Evolutionary conservation across 371 early-diverging fungal genomes (phyloP).

Genomic region (Mortierella polycephala): DNA sequence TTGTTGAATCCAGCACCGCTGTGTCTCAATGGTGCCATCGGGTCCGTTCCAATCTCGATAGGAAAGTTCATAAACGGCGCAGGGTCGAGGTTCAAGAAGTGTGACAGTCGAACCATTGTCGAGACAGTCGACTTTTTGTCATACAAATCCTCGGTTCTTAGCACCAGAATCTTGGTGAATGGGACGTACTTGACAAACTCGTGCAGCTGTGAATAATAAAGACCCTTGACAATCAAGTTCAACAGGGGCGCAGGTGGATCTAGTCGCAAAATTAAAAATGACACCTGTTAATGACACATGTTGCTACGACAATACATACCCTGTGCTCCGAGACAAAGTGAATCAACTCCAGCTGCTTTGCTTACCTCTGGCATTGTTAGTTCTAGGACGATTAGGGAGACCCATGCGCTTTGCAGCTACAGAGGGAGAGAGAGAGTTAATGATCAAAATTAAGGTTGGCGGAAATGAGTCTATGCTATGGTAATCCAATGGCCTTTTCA

Average conservation of each 20-base stretch:
- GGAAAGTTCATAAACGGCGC: conserved; percentile 48
- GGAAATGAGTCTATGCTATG: background rate
- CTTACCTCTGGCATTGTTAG: conserved; percentile 43
- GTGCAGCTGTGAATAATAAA: conserved; percentile 53
- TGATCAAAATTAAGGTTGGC: background rate
- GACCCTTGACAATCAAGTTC: conserved; percentile 48
- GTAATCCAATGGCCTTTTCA: too few species aligned
- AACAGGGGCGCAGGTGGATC: conserved; percentile 45
- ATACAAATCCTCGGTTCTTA: conserved; percentile 49
- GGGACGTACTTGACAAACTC: conserved; percentile 53
- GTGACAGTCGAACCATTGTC: conserved; percentile 47
- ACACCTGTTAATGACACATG: too few species aligned
- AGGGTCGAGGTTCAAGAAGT: conserved; percentile 48
- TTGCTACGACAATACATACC: too few species aligned
- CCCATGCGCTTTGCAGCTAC: conserved; percentile 52
- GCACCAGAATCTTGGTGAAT: conserved; percentile 48
- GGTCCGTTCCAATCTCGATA: conserved; percentile 50
- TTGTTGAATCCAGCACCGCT: conserved; percentile 35
- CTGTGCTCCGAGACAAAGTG: too few species aligned
- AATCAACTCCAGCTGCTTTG: background rate
- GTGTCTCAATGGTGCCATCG: conserved; percentile 43
- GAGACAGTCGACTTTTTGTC: conserved; percentile 48
- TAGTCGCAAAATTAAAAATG: background rate
- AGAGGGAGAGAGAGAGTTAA: background rate
- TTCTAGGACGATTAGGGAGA: conserved; percentile 40